These are phyloP conservation scores for Taphrina pruni DNA, from an alignment of 1,139 yeast species.

Conservation along the genomic window DNA sequence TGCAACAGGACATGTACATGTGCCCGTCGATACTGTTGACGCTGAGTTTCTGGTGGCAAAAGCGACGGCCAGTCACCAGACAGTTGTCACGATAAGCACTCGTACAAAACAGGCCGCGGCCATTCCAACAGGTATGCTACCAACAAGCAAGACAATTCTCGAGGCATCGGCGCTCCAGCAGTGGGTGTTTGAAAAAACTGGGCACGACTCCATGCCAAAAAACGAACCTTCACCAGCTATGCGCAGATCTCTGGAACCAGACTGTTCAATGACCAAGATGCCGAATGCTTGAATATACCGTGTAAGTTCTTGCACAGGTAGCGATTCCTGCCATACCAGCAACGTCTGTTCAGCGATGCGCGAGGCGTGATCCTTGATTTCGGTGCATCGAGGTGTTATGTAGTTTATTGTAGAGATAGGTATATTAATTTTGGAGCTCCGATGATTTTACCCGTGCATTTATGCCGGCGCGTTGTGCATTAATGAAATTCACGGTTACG, in stretches of 20 bases:
- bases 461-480: constrained; percentile 4
- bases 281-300: not conserved
- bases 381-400: not conserved
- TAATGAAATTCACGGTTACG: constrained; percentile 8
- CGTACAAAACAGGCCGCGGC: not conserved
- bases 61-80: not conserved
- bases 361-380: too few relatives aligned
- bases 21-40: not conserved
- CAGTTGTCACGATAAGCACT: not conserved
- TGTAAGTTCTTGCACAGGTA: not conserved
- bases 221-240: not conserved
- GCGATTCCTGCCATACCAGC: too few relatives aligned
- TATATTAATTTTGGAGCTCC: not conserved
- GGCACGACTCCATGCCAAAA: not conserved
- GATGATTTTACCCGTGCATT: not conserved
- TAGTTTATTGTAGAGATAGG: not conserved
- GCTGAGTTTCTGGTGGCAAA: not conserved
- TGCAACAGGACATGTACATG: not conserved
- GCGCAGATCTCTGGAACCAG: not conserved
- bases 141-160: not conserved
- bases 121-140: not conserved
- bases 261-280: not conserved
- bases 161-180: too few relatives aligned
- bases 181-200: too few relatives aligned
- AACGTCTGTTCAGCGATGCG: too few relatives aligned